A percentile compares a stretch with the other conserved stretches of the same genome.
Evolutionary conservation across 1,139 yeast species (phyloP).

Genomic region (Suhomyces terraborum): DNA sequence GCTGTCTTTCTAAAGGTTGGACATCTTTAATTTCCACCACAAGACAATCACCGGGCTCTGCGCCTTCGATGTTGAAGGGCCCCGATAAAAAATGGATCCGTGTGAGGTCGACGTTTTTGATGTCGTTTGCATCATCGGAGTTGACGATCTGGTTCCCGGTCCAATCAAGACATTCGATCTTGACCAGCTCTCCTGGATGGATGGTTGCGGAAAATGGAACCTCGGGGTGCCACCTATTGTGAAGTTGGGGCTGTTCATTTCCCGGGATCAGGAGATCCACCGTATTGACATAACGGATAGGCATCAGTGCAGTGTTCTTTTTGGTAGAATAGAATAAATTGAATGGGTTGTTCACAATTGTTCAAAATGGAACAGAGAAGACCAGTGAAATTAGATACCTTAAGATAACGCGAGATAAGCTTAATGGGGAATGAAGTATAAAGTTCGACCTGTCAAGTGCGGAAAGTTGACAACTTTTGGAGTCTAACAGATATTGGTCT

Average conservation of each 20-base stretch:
- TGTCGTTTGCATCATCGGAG: conserved; percentile 49
- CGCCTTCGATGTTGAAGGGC: conserved; percentile 46
- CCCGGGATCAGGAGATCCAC: conserved; percentile 47
- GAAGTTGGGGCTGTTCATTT: conserved; percentile 46
- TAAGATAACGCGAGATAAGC: too few species aligned
- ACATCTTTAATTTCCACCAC: conserved; percentile 53
- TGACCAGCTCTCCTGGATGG: conserved; percentile 43
- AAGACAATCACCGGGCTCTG: conserved; percentile 50
- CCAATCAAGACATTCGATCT: conserved; percentile 54
- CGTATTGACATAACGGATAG: conserved; percentile 22
- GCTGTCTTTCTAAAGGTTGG: conserved; percentile 52
- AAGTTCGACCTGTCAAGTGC: too few species aligned
- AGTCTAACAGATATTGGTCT: too few species aligned
- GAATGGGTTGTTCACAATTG: too few species aligned
- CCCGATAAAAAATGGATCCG: conserved; percentile 51
- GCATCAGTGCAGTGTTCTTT: too few species aligned
- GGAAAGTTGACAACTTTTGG: too few species aligned
- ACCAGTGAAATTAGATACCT: too few species aligned
- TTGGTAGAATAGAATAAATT: too few species aligned
- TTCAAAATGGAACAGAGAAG: too few species aligned
- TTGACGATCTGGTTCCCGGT: conserved; percentile 53
- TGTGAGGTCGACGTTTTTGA: conserved; percentile 44
- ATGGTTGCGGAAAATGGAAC: conserved; percentile 43
- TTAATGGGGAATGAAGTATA: too few species aligned
- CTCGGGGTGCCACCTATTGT: conserved; percentile 57